Conservation (phyloP, 805 yeast genomes). For the Candida adriatica region DNA sequence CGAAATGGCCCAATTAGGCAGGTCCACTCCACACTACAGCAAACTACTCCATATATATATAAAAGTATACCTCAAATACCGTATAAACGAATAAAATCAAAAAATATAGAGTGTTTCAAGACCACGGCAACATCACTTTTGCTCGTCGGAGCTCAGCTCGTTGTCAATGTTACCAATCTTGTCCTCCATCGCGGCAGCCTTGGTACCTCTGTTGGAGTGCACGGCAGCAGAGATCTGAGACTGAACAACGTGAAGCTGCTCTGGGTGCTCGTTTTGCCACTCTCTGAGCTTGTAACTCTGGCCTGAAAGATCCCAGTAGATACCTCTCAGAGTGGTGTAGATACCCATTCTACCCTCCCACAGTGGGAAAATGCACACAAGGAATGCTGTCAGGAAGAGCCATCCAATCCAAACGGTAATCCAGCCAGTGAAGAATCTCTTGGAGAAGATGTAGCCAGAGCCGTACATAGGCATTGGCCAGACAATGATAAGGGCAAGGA, state of each 20-base stretch:
- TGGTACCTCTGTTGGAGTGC: conserved; percentile 9
- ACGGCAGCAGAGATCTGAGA: conserved; percentile 48
- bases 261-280: conserved; percentile 75
- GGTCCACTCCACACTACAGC: too few relatives aligned
- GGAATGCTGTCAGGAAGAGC: conserved; percentile 60
- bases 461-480: conserved; percentile 98
- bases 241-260: conserved; percentile 65
- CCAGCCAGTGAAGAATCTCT: conserved; percentile 84
- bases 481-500: conserved; percentile 56
- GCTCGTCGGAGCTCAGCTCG: conserved; percentile 14
- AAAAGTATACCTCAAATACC: too few relatives aligned
- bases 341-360: conserved; percentile 69
- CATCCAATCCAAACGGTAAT: conserved; percentile 74
- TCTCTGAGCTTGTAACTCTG: conserved; percentile 63
- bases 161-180: conserved; percentile 19
- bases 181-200: conserved; percentile 8
- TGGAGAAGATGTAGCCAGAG: conserved; percentile 64
- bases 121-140: too few relatives aligned
- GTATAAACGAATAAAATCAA: too few relatives aligned
- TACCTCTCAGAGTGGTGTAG: conserved; percentile 59
- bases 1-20: too few relatives aligned
- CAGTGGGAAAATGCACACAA: conserved; percentile 64
- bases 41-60: too few relatives aligned
- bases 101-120: too few relatives aligned
- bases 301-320: conserved; percentile 81